A percentile compares a stretch with the other conserved stretches of the same genome.
phyloP scores from a whole-genome alignment of 2,329 filamentous ascomycete species.

The Phialocephala subalpina region DNA sequence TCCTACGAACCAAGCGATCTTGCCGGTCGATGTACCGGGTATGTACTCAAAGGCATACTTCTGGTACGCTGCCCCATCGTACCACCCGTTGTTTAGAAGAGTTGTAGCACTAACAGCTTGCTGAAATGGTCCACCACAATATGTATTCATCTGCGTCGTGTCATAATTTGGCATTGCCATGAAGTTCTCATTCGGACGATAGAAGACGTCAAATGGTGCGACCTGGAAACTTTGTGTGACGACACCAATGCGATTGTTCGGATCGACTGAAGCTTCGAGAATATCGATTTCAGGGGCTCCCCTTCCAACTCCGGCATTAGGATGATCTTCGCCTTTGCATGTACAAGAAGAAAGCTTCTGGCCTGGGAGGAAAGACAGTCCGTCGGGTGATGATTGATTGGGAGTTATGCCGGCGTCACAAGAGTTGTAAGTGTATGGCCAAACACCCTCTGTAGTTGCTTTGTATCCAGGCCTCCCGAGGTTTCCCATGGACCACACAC shows the following conservation, averaged over 20 bases:
- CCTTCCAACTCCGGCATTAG: conserved; percentile 68
- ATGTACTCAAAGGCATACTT: conserved; percentile 63
- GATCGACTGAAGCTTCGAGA: conserved; percentile 64
- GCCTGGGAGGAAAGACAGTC: conserved; percentile 70
- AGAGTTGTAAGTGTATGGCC: conserved; percentile 61
- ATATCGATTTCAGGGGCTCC: conserved; percentile 77
- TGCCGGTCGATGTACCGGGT: conserved; percentile 51
- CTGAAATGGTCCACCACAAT: conserved; percentile 61
- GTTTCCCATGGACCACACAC: conserved; percentile 62
- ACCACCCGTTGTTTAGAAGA: conserved; percentile 62
- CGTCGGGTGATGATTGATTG: conserved; percentile 72
- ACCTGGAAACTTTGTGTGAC: conserved; percentile 48
- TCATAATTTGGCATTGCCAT: conserved; percentile 58
- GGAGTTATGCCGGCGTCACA: conserved; percentile 72
- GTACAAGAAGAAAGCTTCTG: conserved; percentile 74
- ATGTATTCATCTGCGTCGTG: conserved; percentile 57
- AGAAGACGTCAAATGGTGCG: conserved; percentile 52
- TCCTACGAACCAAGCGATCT: conserved; percentile 61
- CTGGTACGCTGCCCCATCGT: conserved; percentile 60
- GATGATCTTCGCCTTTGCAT: conserved; percentile 69
- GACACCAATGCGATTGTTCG: conserved; percentile 44
- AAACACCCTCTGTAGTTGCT: conserved; percentile 60
- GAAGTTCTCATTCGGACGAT: conserved; percentile 60
- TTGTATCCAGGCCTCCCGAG: conserved; percentile 60
- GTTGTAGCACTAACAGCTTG: conserved; percentile 63